A percentile compares a stretch with the other conserved stretches of the same genome.
Evolutionary conservation across 352 stramenopile genomes (phyloP).

Genomic region (Globisporangium apiculatum): DNA sequence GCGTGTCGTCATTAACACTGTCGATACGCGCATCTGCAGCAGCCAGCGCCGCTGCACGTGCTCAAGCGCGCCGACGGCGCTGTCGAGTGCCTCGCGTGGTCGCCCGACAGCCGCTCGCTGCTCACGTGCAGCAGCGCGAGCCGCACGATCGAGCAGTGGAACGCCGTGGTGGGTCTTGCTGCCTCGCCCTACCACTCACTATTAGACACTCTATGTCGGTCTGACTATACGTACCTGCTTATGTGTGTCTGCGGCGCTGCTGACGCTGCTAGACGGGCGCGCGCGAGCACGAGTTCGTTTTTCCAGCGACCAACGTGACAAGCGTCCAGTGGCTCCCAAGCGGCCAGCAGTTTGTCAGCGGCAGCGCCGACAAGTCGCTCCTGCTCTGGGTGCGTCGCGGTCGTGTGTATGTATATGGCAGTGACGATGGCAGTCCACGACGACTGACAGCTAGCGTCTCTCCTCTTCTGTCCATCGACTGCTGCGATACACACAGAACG

Average conservation of each 20-base stretch:
- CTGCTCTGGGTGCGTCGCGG: constrained; percentile 54
- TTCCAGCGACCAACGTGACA: constrained; percentile 42
- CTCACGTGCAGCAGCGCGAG: constrained; percentile 46
- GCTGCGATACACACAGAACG: constrained; percentile 26
- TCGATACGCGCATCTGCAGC: constrained; percentile 3
- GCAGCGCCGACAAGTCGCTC: constrained; percentile 66
- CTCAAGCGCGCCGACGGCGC: constrained; percentile 40
- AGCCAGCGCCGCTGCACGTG: constrained; percentile 24
- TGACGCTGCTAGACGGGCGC: constrained; percentile 27
- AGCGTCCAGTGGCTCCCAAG: constrained; percentile 50
- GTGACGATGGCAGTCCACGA: too few relatives aligned
- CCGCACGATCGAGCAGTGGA: constrained; percentile 62
- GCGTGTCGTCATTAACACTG: background rate
- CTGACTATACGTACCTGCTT: background rate
- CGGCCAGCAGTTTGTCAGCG: constrained; percentile 57
- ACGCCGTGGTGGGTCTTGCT: constrained; percentile 25
- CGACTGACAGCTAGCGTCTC: too few relatives aligned
- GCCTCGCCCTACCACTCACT: background rate
- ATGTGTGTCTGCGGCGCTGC: background rate
- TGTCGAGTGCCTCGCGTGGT: constrained; percentile 60
- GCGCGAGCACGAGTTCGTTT: constrained; percentile 44
- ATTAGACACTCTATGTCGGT: background rate
- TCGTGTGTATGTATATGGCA: background rate
- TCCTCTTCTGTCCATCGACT: background rate
- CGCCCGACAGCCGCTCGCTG: constrained; percentile 46